Conservation (phyloP, 2,329 filamentous ascomycete species). For the Talaromyces sp. region DNA sequence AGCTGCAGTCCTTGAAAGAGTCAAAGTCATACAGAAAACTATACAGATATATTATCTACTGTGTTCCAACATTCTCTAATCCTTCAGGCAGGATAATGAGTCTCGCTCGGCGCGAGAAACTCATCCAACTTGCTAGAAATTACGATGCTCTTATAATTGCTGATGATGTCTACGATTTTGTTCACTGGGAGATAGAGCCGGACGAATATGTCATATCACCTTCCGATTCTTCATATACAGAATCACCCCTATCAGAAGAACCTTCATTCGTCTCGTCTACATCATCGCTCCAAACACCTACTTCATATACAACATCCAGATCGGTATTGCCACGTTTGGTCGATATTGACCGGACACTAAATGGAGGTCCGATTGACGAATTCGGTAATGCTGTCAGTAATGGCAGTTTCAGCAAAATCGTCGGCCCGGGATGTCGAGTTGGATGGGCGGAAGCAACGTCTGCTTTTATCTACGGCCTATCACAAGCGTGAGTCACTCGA, state of each 20-base stretch:
- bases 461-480: not conserved
- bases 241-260: not conserved
- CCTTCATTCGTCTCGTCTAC: not conserved
- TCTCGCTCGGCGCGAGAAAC: conserved; percentile 52
- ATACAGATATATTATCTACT: conserved; percentile 6
- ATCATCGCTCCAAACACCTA: not conserved
- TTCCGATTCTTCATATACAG: not conserved
- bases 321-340: conserved; percentile 63
- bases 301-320: not conserved
- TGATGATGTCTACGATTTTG: conserved; percentile 88
- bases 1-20: conserved; percentile 1
- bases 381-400: conserved; percentile 81
- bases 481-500: conserved; percentile 5
- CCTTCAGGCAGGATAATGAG: conserved; percentile 4
- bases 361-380: conserved; percentile 51
- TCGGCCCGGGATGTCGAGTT: conserved; percentile 71
- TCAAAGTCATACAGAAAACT: not conserved
- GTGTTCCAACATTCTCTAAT: conserved; percentile 13
- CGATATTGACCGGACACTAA: conserved; percentile 67
- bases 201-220: conserved; percentile 22
- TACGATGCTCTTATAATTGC: conserved; percentile 72
- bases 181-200: conserved; percentile 61
- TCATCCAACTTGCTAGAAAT: conserved; percentile 68
- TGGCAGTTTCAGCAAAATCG: conserved; percentile 80
- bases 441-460: conserved; percentile 59